Evolutionary conservation across 2,329 filamentous ascomycete genomes (phyloP), one percentile per base, ranked within the genome.

Genomic region (Colletotrichum sidae): DNA sequence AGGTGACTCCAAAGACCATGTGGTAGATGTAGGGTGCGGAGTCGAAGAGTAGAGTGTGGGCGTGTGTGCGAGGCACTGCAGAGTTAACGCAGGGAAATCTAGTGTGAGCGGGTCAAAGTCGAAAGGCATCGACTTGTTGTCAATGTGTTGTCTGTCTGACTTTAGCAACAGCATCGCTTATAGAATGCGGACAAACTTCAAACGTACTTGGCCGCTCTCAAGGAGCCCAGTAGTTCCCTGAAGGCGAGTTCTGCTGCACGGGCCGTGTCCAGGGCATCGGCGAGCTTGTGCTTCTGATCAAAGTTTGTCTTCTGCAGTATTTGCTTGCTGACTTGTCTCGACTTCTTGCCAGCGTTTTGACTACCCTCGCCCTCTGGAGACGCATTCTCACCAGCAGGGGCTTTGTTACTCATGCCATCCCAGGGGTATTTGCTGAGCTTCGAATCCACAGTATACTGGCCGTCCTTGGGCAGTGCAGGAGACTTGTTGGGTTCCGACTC

Each of bases 61-160:
- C 3, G 94, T 93, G 9, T 92, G 85, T 41, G 91, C 88, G 1
- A 98, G 87, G 69, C 95, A 90, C 68, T 91, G 92, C 10, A 97
- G 86, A 41, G 91, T 93, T 45, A 98, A 85, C 7, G 92, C 90
- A 7, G 94, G 93, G 72, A 97, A 97, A 65, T 93, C 93, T 75
- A 97, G 88, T 6, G 91, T 85, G 67, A 94, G 87, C 39, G 95
- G 91, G 70, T 97, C 92, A 78, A 97, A 96, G 69, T 95, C 92
- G 71, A 90, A 90, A 3, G 88, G 87, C 70, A 82, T 80, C 8
- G 85, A 85, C 55, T 80, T 79, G 69, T 83, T 80, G 66, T 88
- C 83, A 53, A 88, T 80, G 51, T 87, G 82, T 71, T 84, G 82
- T 70, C 87, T 89, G 67, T 25, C 46, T 17, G 55, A 47, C 38